Evolutionary conservation across 1,284 basidiomycete genomes (phyloP), one percentile per base, ranked within the genome.

Genomic region (Hymenochaete sp.): DNA sequence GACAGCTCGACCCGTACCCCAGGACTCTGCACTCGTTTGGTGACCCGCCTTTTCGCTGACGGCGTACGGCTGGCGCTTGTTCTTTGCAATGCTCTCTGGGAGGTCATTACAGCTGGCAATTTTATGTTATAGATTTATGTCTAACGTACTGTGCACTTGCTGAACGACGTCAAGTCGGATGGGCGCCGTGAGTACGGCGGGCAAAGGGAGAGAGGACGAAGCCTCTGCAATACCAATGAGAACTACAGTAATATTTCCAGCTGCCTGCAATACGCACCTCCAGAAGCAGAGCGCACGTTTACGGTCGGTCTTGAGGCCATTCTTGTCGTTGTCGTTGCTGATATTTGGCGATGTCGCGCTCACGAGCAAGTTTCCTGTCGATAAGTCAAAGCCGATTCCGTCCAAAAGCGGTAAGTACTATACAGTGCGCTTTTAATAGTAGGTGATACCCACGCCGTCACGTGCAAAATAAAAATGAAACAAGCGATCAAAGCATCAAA

Each of bases 1-100:
- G 56, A 99, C 95, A 59, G 96, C 96, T 73, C 96, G 93, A 86
- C 95, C 95, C 58, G 95, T 99, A 74, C 95, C 95, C 95, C 95
- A 99, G 43, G 96, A 98, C 70, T 95, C 92, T 55, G 95, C 95
- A 55, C 85, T 91, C 60, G 96, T 98, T 72, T 99, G 95, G 76
- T 98, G 92, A 62, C 96, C 96, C 55, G 96, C 96, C 72, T 97
- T 96, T 72, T 87, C 86, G 66, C 84, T 88, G 62, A 98, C 96
- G 61, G 93, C 76, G 73, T 98, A 98, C 40, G 95, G 82, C 75
- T 98, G 95, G 59, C 93, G 82, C 73, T 82, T 91, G 84, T 98
- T 98, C 83, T 98, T 98, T 56, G 92, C 91, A 61, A 98, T 83
- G 73, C 90, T 93, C 82, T 96, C 91, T 95, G 66, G 37, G 47